Percentiles rank a stretch among this genome's conserved stretches.
phyloP scores from a whole-genome alignment of 2,329 filamentous ascomycete species.

The Nemania diffusa region DNA sequence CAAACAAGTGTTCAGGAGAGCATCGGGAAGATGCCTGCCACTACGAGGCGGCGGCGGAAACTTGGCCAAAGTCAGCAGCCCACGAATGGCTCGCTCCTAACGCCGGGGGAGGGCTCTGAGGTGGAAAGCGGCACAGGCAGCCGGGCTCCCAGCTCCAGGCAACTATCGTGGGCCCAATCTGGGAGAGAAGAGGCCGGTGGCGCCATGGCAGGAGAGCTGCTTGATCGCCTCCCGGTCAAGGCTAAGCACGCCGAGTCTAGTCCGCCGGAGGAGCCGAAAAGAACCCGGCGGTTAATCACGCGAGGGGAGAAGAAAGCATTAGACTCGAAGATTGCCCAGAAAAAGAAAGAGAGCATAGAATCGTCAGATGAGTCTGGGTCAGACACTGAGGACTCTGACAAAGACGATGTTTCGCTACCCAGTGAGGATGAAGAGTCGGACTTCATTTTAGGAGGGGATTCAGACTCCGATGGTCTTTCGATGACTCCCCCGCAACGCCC shows the following conservation, averaged over 20 bases:
- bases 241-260: conserved; percentile 26
- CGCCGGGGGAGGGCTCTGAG: conserved; percentile 41
- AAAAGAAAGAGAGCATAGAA: conserved; percentile 11
- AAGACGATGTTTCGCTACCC: conserved; percentile 20
- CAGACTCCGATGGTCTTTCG: conserved; percentile 38
- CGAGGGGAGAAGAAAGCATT: conserved; percentile 23
- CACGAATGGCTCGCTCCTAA: conserved; percentile 43
- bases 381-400: conserved; percentile 26
- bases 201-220: conserved; percentile 26
- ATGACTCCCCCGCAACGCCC: conserved; percentile 37
- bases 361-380: conserved; percentile 31
- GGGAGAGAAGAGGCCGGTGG: conserved; percentile 24
- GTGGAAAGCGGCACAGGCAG: conserved; percentile 14
- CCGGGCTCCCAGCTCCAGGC: conserved; percentile 21
- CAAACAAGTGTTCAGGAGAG: conserved; percentile 9
- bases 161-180: conserved; percentile 22
- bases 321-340: not conserved
- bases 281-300: conserved; percentile 25
- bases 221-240: conserved; percentile 33
- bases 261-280: conserved; percentile 31
- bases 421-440: conserved; percentile 43
- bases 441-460: conserved; percentile 38
- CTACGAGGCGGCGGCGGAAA: conserved; percentile 45
- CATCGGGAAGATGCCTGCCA: conserved; percentile 28
- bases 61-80: conserved; percentile 45